These are phyloP conservation scores for Quercus wislizeni DNA, from an alignment of 306 rosid species.

Conservation along the genomic window DNA sequence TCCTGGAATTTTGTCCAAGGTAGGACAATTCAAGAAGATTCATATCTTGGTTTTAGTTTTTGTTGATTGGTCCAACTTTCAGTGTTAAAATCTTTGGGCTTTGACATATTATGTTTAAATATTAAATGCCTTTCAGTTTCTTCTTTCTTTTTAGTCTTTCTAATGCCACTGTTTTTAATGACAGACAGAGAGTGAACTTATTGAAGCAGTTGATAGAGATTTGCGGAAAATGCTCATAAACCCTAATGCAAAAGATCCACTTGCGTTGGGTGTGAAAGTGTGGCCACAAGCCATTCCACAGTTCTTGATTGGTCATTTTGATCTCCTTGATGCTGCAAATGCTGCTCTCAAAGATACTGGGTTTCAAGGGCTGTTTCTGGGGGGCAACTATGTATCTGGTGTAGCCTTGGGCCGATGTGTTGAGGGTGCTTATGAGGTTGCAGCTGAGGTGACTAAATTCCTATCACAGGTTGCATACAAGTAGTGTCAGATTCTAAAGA, in stretches of 20 bases:
- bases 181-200: slow-evolving; percentile 75
- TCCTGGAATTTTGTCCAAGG: slow-evolving; percentile 80
- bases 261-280: slow-evolving; percentile 64
- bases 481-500: slow-evolving; percentile 23
- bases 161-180: slow-evolving; percentile 16
- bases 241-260: slow-evolving; percentile 60
- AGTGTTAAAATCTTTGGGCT: neutral
- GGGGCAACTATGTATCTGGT: slow-evolving; percentile 88
- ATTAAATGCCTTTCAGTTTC: neutral
- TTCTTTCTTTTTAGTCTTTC: slow-evolving; percentile 8
- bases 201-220: slow-evolving; percentile 85
- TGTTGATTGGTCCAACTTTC: neutral
- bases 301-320: slow-evolving; percentile 88
- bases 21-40: slow-evolving; percentile 23
- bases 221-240: slow-evolving; percentile 79
- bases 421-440: slow-evolving; percentile 85
- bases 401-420: slow-evolving; percentile 98
- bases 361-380: slow-evolving; percentile 72
- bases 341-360: slow-evolving; percentile 56
- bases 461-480: slow-evolving; percentile 55
- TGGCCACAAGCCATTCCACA: slow-evolving; percentile 99
- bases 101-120: neutral
- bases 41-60: neutral
- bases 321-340: slow-evolving; percentile 72
- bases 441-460: slow-evolving; percentile 68